Conservation (phyloP, 2,329 filamentous ascomycete genomes). For the Akanthomyces muscarius region DNA sequence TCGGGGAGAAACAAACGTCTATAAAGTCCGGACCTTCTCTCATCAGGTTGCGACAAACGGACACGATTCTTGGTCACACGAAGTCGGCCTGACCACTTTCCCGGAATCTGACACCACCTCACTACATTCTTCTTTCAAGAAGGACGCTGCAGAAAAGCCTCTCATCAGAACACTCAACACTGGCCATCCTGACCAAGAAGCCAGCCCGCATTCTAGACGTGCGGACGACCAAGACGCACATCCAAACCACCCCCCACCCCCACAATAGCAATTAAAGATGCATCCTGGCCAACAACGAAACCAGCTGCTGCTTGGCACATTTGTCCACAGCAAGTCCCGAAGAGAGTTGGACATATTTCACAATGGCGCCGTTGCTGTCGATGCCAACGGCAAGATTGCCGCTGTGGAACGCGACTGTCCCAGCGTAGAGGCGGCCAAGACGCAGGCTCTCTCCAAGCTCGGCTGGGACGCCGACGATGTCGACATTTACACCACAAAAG, state of each 20-base stretch:
- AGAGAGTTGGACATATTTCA: conserved; percentile 49
- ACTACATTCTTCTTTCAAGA: neutral
- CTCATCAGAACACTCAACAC: too few species aligned
- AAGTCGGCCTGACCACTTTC: neutral
- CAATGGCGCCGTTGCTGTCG: conserved; percentile 48
- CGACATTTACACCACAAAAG: conserved; percentile 32
- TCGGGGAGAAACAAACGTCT: neutral
- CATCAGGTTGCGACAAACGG: neutral
- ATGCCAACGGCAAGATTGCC: conserved; percentile 46
- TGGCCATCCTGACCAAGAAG: neutral
- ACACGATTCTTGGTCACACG: neutral
- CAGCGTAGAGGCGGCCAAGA: conserved; percentile 28
- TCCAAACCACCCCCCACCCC: neutral
- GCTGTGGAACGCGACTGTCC: conserved; percentile 39
- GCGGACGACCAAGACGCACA: neutral
- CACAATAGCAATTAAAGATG: conserved; percentile 4
- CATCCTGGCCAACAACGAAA: conserved; percentile 28
- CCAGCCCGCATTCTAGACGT: neutral
- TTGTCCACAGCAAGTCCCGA: conserved; percentile 49
- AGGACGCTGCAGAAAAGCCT: neutral
- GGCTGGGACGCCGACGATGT: conserved; percentile 43
- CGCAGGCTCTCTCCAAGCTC: conserved; percentile 36
- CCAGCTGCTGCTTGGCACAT: conserved; percentile 51
- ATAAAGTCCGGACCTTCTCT: neutral
- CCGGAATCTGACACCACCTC: neutral